Evolutionary conservation across 768 basidiomycete species (phyloP), one percentile per base, ranked within the genome.

Genomic region (Leucocoprinus birnbaumii): DNA sequence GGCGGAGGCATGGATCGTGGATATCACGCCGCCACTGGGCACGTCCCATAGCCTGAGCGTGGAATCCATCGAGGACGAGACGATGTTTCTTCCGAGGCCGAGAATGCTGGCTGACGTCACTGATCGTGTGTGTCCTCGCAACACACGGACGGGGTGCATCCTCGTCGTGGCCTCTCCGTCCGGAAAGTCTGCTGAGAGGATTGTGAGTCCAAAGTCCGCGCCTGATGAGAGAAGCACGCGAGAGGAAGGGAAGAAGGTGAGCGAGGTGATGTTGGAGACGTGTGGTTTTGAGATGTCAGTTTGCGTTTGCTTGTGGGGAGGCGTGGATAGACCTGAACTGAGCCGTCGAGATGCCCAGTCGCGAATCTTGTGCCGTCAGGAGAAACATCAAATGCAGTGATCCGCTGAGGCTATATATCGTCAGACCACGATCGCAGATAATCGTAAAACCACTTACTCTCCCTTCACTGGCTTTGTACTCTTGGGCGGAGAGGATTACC

Each of bases 1-100:
- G 0, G 72, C 67, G 18, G 69, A 67, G 0, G 77, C 66, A 3
- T 70, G 68, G 48, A 87, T 57, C 11, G 79, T 70, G 9, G 74
- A 64, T 8, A 84, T 74, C 55, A 77, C 73, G 19, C 73, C 66
- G 2, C 79, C 80, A 7, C 74, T 71, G 2, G 82, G 76, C 7
- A 91, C 81, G 58, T 90, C 85, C 90, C 91, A 91, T 3, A 90
- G 70, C 46, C 83, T 77, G 21, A 91, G 63, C 0, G 85, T 86
- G 2, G 83, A 80, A 64, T 93, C 90, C 53, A 84, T 82, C 0
- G 85, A 80, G 4, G 79, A 71, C 9, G 87, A 87, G 5, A 93
- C 62, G 47, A 93, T 66, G 61, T 85, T 84, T 21, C 82, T 78
- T 0, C 91, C 91, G 2, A 80, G 73, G 0, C 80, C 79, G 38